Evolutionary conservation across 2,329 filamentous ascomycete species (phyloP), one percentile per base, ranked within the genome.

Genomic region (Sphaerulina musiva): DNA sequence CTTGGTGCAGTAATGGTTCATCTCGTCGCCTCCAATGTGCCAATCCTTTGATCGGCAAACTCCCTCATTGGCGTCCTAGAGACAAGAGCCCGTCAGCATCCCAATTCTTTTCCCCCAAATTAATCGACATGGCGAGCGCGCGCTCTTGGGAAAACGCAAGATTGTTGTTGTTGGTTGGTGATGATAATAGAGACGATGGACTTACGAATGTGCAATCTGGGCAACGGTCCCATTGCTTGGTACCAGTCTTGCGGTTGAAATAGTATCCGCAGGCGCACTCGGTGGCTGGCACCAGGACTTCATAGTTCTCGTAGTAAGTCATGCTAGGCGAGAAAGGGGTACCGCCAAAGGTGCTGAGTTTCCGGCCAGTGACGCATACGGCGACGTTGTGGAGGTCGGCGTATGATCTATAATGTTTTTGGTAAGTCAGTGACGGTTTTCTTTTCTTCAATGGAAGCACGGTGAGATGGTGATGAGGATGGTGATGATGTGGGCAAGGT

Each of bases 1-100:
- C 41, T 54, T 54, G 32, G 11, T 50, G 38, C 52, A 54, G 17
- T 54, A 54, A 34, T 46, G 34, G 6, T 46, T n/a, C 47, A 54
- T 54, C 52, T 54, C 52, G 26, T 54, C 52, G n/a, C 52, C 52
- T n/a, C 52, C 52, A 17, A 54, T 54, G 34, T 54, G 52, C 52
- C 47, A 46, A 8, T 2, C 47, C 5, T 26, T 41, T 9, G 52
- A 51, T 12, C 46, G 42, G 29, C 52, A 54, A 10, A 40, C 20
- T 31, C 34, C 20, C 7, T 40, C 36, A 12, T 48, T 17, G 11
- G 36, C 2, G 36, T 48, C 23, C 46, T 48, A 10, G 6, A 5
- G 38, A 34, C 9, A 17, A 17, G 14, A 17, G 14, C 14, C 14
- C 14, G 14, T 17, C 14, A 17, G 14, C 14, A 17, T 17, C 14